Percentiles rank a stretch among this genome's conserved stretches.
These are phyloP conservation scores for Alloteropsis semialata DNA, from an alignment of 176 grass and related monocot genomes.

Conservation along the genomic window DNA sequence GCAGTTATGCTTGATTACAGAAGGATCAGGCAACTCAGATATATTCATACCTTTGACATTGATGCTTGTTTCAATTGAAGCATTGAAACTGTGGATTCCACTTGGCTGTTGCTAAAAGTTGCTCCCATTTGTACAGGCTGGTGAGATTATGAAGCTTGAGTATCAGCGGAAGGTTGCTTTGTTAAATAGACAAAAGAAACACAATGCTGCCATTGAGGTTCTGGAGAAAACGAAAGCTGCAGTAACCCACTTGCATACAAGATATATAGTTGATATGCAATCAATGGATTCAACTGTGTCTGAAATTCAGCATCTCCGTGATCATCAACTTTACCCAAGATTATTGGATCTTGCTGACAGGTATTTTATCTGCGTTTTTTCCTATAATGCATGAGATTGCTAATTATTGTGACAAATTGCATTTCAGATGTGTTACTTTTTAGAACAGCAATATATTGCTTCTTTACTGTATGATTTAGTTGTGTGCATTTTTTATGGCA, in stretches of 20 bases:
- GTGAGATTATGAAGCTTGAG: slow-evolving; percentile 96
- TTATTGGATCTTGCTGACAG: slow-evolving; percentile 73
- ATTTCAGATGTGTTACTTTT: background rate
- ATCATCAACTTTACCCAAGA: slow-evolving; percentile 83
- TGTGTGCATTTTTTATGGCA: background rate
- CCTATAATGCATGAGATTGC: background rate
- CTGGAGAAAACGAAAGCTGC: slow-evolving; percentile 97
- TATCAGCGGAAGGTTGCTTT: slow-evolving; percentile 96
- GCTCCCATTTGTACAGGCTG: slow-evolving; percentile 48
- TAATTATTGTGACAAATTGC: background rate
- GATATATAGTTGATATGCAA: slow-evolving; percentile 97
- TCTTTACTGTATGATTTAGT: background rate
- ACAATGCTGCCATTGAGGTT: slow-evolving; percentile 63
- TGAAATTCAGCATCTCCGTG: slow-evolving; percentile 91
- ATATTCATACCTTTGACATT: background rate
- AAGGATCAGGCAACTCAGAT: background rate
- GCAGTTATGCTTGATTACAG: background rate
- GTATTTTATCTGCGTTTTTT: slow-evolving; percentile 46
- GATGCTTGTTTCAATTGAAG: slow-evolving; percentile 3
- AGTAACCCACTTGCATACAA: slow-evolving; percentile 93
- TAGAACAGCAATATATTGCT: slow-evolving; percentile 1
- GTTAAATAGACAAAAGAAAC: slow-evolving; percentile 92
- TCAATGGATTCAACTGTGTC: slow-evolving; percentile 97
- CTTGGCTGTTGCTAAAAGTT: slow-evolving; percentile 1
- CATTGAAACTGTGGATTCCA: slow-evolving; percentile 10